Base-by-base conservation (phyloP, 2,329 filamentous ascomycete genomes). In the Apiospora kogelbergensis region DNA sequence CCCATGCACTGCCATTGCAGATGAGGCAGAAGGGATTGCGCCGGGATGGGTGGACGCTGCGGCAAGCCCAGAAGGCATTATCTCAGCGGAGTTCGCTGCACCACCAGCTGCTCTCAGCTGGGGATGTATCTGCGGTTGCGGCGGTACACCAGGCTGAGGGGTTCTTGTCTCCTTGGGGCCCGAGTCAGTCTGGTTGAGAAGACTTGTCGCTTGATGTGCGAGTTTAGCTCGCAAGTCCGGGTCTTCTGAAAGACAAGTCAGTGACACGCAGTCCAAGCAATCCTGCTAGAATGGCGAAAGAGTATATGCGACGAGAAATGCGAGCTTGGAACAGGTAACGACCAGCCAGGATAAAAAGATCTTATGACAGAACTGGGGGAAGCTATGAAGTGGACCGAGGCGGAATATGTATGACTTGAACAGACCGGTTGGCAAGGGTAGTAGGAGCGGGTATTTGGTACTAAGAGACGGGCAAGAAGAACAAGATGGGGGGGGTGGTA, bases 1-100 rank as follows among this genome's bases (percentile, higher is more conserved):
- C 44, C 74, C 74, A 66, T 78, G 77, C 53, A 76, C 76, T 67
- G 76, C 74, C 77, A 79, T 78, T 33, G 72, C 67, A 53, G 73
- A 60, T 45, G 66, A 60, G 10, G 74, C 73, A 33, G 76, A 74
- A 70, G 76, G 75, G 67, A 72, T 70, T 70, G 74, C 74, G 53
- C 75, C 75, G 66, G 72, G 72, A 70, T 77, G 76, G 70, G 77
- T 75, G 63, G 76, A 74, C 53, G 75, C 72, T 63, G 76, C 71
- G 66, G 75, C 74, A 30, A 72, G 67, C 68, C 74, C 74, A 73
- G 76, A 74, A 70, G 77, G 76, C 76, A 79, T 79, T 69, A 73
- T 79, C 74, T 77, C 75, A 71, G 75, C 68, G 67, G 70, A 71
- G 57, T 71, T 65, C 48, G 72, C 72, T 65, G 72, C 66, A 60